A percentile compares a stretch with the other conserved stretches of the same genome.
These are phyloP conservation scores for Alternaria brassicae DNA, from an alignment of 2,329 filamentous ascomycete genomes.

Conservation along the genomic window DNA sequence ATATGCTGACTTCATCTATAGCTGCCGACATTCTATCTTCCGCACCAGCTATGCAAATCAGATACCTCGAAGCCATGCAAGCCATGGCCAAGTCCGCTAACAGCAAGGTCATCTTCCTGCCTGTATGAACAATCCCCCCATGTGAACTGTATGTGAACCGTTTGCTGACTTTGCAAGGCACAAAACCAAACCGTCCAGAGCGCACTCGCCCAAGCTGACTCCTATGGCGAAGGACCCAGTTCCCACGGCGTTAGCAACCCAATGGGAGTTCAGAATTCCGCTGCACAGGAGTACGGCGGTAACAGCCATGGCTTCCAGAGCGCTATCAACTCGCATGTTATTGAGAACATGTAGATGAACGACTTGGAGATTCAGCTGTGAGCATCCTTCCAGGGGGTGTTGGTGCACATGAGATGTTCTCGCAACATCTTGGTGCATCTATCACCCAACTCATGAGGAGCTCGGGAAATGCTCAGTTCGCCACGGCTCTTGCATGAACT, in stretches of 20 bases:
- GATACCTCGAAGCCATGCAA: slow-evolving; percentile 97
- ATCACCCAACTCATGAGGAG: too few relatives aligned
- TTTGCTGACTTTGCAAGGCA: not conserved
- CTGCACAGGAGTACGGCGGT: slow-evolving; percentile 47
- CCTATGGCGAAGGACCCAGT: slow-evolving; percentile 64
- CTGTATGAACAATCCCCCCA: not conserved
- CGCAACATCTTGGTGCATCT: not conserved
- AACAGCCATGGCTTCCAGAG: slow-evolving; percentile 70
- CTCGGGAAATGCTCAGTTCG: not conserved
- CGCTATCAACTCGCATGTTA: slow-evolving; percentile 79
- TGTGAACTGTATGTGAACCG: not conserved
- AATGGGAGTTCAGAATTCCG: slow-evolving; percentile 27
- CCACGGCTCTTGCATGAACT: not conserved
- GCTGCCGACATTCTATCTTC: slow-evolving; percentile 75
- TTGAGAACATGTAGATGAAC: slow-evolving; percentile 77
- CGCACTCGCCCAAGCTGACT: slow-evolving; percentile 59
- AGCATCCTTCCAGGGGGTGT: not conserved
- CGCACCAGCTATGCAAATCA: slow-evolving; percentile 81
- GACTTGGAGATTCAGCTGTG: not conserved
- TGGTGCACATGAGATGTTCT: not conserved
- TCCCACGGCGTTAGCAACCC: slow-evolving; percentile 46
- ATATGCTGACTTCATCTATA: slow-evolving; percentile 24
- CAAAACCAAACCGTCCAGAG: slow-evolving; percentile 60
- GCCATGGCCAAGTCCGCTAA: slow-evolving; percentile 95
- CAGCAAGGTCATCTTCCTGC: slow-evolving; percentile 67